Evolutionary conservation across 108 stramenopile genomes (phyloP), one percentile per base, ranked within the genome.

Genomic region (Cyclotella cryptica): DNA sequence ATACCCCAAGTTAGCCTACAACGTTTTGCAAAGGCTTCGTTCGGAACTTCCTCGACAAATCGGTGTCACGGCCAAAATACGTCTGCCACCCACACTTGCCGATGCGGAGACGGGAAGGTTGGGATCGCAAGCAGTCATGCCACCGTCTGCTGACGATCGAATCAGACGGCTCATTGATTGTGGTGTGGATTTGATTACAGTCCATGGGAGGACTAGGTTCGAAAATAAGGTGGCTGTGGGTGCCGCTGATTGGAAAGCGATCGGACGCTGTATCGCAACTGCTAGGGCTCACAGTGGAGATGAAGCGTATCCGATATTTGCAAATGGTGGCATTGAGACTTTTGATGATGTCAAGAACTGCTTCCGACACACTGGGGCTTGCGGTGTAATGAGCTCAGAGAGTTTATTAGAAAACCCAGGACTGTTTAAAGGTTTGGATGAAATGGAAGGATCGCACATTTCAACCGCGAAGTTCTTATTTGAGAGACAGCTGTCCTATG

Each of bases 251-350:
- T 85, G 89, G 85, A 85, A 89, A 55, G 78, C 77, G 24, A 86
- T 96, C 24, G 71, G 61, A 18, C 51, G 61, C 41, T 90, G 85
- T 39, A 71, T 84, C 22, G 66, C 84, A 40, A 68, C 72, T 45
- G 92, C 89, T n/a, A 80, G 73, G 24, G 30, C 76, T 29, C 64
- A 81, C 39, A 85, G 71, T 66, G 83, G 81, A 26, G 53, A 84
- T 18, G 77, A 87, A 11, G 45, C 81, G 29, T 87, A 94, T 76
- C 96, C 95, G 35, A 84, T 99, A 17, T 78, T 99, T 66, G 93
- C 98, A 41, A 99, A 99, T 81, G 99, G 99, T 52, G 98, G 98
- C 14, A 95, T 99, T 67, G 95, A 95, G 51, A 57, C 45, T 72
- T 81, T 74, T 51, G 67, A 69, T 10, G 98, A 98, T 76, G 83